Evolutionary conservation across 177 flowering plant genomes (phyloP), one percentile per base, ranked within the genome.

Genomic region (Vitis hybrid): DNA sequence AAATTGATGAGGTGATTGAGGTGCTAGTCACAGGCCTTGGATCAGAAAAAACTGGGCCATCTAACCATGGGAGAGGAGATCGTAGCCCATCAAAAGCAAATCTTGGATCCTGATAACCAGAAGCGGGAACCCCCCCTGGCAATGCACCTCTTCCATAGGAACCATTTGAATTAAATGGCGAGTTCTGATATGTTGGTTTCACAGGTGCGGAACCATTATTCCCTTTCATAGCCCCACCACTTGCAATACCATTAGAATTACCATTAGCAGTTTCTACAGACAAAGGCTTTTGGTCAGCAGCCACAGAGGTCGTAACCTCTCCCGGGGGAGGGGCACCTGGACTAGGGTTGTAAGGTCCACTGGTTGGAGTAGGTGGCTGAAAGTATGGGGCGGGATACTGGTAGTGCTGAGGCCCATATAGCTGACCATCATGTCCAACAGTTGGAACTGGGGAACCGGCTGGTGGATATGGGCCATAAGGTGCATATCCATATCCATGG

Each of bases 391-490:
- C 31, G 13, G 89, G 89, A 62, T 87, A 87, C 61, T 87, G 91
- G 70, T 84, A 87, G 19, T 82, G 86, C 67, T 82, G 86, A 55
- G 85, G 76, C 18, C 78, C 87, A 77, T 87, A 87, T 0, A 84
- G 67, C 76, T 86, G 87, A 61, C 82, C 85, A 72, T 86, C 88
- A 65, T 80, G 82, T 10, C 87, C 87, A 68, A 87, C 11, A 3
- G 85, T 72, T 18, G 89, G 88, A 67, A 77, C 88, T 10, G 86
- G 86, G 8, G 88, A 79, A 49, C 63, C 72, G 21, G 88, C 80
- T 2, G 89, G 88, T 1, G 88, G 76, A 73, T 86, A 88, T 18
- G 89, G 80, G 1, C 70, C 82, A 70, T 82, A 87, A 3, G 91
- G 77, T 26, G 80, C 78, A 82, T 84, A 87, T 0, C 86, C 82